Percentiles rank a stretch among this genome's conserved stretches.
Evolutionary conservation across 202 grass and related monocot species (phyloP).

Genomic region (Hordeum pubiflorum): DNA sequence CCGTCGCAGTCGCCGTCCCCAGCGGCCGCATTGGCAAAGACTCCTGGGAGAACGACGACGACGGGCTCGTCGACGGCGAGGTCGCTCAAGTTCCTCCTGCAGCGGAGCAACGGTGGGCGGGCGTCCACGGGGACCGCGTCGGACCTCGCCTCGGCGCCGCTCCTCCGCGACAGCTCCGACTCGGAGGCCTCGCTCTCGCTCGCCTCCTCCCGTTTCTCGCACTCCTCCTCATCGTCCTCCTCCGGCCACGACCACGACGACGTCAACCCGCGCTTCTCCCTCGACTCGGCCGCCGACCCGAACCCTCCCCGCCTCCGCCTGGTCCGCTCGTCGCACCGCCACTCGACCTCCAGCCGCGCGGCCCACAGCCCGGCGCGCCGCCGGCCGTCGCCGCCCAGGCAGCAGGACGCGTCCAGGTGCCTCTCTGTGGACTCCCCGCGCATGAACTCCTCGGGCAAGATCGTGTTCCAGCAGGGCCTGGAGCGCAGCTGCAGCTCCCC

Average conservation of each 20-base stretch:
- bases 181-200: conserved; percentile 54
- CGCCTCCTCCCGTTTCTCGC: conserved; percentile 67
- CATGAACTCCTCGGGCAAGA: conserved; percentile 87
- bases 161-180: conserved; percentile 68
- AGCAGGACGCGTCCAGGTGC: conserved; percentile 14
- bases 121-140: conserved; percentile 18
- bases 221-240: conserved; percentile 67
- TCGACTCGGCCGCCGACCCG: conserved; percentile 42
- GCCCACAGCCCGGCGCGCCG: neutral
- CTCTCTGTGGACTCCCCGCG: conserved; percentile 69
- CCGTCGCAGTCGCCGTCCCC: neutral
- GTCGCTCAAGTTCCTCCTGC: conserved; percentile 64
- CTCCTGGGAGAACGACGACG: conserved; percentile 1
- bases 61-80: conserved; percentile 34
- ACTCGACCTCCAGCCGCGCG: conserved; percentile 17
- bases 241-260: conserved; percentile 69
- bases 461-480: conserved; percentile 74
- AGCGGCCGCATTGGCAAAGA: neutral
- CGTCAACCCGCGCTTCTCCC: conserved; percentile 37
- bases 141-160: conserved; percentile 40
- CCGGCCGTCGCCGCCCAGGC: neutral
- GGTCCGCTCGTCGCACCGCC: conserved; percentile 27
- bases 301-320: conserved; percentile 42
- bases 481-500: conserved; percentile 94
- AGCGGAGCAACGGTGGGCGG: conserved; percentile 40